Conservation (phyloP, 1,139 yeast genomes). For the Saccharomyces pastorianus region DNA sequence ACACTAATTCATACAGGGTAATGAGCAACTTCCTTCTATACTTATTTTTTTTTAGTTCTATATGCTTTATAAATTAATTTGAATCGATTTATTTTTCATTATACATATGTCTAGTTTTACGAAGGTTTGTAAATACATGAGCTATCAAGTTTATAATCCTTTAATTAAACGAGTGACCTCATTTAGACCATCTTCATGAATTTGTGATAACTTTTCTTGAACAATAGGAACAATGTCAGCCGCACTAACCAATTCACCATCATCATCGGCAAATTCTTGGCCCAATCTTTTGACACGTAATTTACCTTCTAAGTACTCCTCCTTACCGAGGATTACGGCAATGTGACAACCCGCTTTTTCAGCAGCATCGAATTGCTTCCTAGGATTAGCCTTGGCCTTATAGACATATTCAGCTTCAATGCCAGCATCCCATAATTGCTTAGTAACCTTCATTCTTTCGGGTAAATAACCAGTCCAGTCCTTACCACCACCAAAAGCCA, state of each 20-base stretch:
- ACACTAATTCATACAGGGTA: background rate
- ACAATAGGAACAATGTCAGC: slow-evolving; percentile 52
- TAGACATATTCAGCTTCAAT: slow-evolving; percentile 84
- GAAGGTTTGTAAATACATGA: background rate
- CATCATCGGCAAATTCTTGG: slow-evolving; percentile 79
- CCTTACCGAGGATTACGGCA: slow-evolving; percentile 91
- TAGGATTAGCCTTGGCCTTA: slow-evolving; percentile 85
- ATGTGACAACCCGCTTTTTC: slow-evolving; percentile 87
- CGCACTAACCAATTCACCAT: slow-evolving; percentile 69
- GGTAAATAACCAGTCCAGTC: slow-evolving; percentile 87
- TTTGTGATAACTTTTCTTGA: slow-evolving; percentile 42
- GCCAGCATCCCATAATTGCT: slow-evolving; percentile 78
- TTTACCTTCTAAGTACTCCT: slow-evolving; percentile 70
- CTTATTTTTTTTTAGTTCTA: background rate
- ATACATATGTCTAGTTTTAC: background rate
- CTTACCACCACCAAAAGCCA: slow-evolving; percentile 98
- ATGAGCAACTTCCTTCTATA: background rate
- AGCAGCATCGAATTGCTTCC: slow-evolving; percentile 96
- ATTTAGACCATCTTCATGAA: slow-evolving; percentile 38
- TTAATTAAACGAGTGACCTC: slow-evolving; percentile 53
- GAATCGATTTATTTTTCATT: background rate
- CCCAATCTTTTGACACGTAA: slow-evolving; percentile 82
- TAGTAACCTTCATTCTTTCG: slow-evolving; percentile 83
- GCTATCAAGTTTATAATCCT: slow-evolving; percentile 35
- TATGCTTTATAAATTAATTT: background rate